phyloP scores from a whole-genome alignment of 192 early-diverging fungal genomes.

The Gonapodya prolifera region DNA sequence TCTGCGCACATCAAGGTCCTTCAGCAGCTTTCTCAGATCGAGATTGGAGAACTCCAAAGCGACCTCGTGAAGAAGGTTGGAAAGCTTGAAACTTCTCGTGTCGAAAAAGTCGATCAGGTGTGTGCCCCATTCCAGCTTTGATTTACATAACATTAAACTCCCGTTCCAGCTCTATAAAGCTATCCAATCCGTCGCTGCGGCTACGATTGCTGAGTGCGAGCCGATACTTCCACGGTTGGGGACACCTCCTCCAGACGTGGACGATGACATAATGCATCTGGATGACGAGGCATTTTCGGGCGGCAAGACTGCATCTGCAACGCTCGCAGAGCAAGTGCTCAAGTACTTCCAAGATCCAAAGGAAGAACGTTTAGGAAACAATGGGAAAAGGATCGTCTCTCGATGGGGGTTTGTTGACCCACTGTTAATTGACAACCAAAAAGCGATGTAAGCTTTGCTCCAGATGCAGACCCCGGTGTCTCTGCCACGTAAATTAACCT shows the following conservation, averaged over 20 bases:
- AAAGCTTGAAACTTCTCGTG: not conserved
- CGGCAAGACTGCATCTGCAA: no score
- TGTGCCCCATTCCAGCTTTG: not conserved
- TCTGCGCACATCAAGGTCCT: not conserved
- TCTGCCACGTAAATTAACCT: no score
- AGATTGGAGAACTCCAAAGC: not conserved
- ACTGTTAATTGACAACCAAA: not conserved
- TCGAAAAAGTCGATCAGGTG: not conserved
- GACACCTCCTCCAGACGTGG: not conserved
- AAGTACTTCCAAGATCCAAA: not conserved
- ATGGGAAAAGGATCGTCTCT: not conserved
- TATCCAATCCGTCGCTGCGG: not conserved
- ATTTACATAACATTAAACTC: no score
- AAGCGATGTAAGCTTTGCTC: not conserved
- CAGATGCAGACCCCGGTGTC: not conserved
- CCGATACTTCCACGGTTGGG: not conserved
- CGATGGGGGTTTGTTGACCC: conserved; percentile 5
- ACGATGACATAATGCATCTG: not conserved
- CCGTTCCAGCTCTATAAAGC: not conserved
- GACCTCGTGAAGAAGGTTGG: not conserved
- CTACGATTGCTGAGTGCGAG: not conserved
- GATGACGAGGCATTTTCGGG: not conserved
- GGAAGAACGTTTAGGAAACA: not conserved
- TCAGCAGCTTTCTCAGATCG: not conserved
- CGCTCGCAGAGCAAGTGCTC: not conserved